Percentiles rank a stretch among this genome's conserved stretches.
Conservation (phyloP, 257 asterid genomes). For the Solanum chmielewskii region DNA sequence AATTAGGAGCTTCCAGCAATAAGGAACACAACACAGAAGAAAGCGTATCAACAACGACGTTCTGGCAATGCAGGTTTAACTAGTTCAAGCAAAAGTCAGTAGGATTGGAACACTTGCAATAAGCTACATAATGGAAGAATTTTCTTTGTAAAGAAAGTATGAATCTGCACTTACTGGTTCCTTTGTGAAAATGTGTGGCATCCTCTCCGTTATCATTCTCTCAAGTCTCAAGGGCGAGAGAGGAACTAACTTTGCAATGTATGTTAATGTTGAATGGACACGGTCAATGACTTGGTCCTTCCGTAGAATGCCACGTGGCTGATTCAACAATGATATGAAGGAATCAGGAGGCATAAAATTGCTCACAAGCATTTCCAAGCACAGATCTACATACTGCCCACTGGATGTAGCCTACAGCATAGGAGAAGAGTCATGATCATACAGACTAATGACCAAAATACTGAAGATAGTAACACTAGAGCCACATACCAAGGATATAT, state of each 20-base stretch:
- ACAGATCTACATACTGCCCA: constrained; percentile 60
- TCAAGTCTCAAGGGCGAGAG: constrained; percentile 69
- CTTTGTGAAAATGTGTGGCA: constrained; percentile 40
- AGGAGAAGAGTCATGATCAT: background rate
- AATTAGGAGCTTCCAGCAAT: background rate
- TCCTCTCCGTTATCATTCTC: constrained; percentile 42
- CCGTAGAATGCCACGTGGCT: constrained; percentile 46
- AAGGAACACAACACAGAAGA: background rate
- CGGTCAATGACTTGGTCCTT: constrained; percentile 71
- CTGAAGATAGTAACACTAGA: background rate
- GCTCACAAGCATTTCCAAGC: constrained; percentile 73
- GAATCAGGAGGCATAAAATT: constrained; percentile 67
- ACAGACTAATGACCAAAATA: background rate
- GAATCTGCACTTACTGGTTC: constrained; percentile 45
- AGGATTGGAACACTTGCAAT: background rate
- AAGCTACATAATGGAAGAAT: background rate
- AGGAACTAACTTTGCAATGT: constrained; percentile 64
- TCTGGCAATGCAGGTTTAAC: background rate
- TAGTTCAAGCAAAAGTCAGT: background rate
- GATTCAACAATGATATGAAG: constrained; percentile 36
- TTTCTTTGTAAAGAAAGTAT: background rate
- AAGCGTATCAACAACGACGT: background rate
- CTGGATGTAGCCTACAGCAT: constrained; percentile 60
- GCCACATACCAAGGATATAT: constrained; percentile 55
- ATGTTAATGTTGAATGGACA: constrained; percentile 57